These are phyloP conservation scores for Leccinum uliginosum DNA, from an alignment of 768 basidiomycete species.

Conservation along the genomic window DNA sequence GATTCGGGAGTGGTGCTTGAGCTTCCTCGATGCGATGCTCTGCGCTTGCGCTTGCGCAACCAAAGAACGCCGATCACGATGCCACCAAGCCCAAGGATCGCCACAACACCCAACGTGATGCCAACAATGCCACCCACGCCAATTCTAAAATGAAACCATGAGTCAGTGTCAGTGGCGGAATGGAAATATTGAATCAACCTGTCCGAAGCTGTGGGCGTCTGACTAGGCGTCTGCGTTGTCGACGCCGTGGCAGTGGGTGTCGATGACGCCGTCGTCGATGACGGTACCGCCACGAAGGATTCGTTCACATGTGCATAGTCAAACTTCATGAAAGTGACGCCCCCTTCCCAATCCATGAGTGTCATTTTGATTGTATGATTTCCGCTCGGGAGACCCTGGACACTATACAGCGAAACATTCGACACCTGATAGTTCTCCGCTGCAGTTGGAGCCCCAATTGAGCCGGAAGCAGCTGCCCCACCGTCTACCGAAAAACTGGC, in stretches of 20 bases:
- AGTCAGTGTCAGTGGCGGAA: not conserved
- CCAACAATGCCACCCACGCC: constrained; percentile 12
- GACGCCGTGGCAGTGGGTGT: not conserved
- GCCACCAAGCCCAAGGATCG: not conserved
- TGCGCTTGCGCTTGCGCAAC: constrained; percentile 10
- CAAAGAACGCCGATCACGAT: constrained; percentile 4
- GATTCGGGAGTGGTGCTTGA: not conserved
- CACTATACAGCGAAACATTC: constrained; percentile 16
- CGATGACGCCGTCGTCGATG: not conserved
- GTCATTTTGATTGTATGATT: constrained; percentile 24
- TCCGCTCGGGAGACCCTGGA: constrained; percentile 13
- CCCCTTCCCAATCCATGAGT: constrained; percentile 17
- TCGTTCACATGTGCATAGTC: constrained; percentile 25
- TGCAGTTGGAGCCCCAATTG: constrained; percentile 3
- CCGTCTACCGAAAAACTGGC: constrained; percentile 23
- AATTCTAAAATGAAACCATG: constrained; percentile 8
- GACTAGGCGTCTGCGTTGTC: not conserved
- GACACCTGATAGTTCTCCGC: constrained; percentile 18
- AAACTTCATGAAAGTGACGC: constrained; percentile 22
- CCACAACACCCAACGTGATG: constrained; percentile 9
- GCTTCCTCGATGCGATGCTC: not conserved
- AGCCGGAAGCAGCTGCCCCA: constrained; percentile 1
- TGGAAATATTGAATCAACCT: constrained; percentile 10
- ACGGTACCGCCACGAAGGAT: constrained; percentile 10
- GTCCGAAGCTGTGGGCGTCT: constrained; percentile 3